Base-by-base conservation (phyloP, 2,329 filamentous ascomycete genomes). In the Epicoccum nigrum region DNA sequence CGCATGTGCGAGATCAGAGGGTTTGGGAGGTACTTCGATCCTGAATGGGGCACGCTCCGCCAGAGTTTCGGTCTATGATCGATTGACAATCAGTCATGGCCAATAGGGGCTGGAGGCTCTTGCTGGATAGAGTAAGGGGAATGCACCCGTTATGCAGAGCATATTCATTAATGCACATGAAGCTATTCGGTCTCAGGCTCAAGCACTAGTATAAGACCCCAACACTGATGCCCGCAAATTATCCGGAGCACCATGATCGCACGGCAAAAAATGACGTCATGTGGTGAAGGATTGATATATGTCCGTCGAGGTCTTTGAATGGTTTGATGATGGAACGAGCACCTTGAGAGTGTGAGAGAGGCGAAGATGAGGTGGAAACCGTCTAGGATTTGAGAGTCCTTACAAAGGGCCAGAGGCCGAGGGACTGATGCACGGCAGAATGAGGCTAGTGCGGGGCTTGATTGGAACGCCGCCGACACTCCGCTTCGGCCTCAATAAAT, bases 1-100 rank as follows among this genome's bases (percentile, higher is more conserved):
- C 53, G 63, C 6, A 64, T 64, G 55, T 60, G 56, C 32, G 63
- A 64, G 44, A 63, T 65, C 20, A 49, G 55, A 23, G 58, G 61
- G 8, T 65, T 65, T 38, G 60, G 61, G 1, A 50, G 54, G 7
- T 64, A 57, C 28, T 65, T 65, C 31, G 61, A 65, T 20, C 45
- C 51, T 8, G 60, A 60, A 20, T 63, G 59, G 59, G 60, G 60
- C 5, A 58, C 45, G 9, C 37, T 63, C 19, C 60, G 54, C 13
- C 37, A 42, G 8, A 47, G 45, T 9, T 54, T 46, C 13, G 54
- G 53, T 4, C 32, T 54, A 7, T 58, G 45, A 55, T 7, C 4
- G 9, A 7, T 38, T 21, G 33, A 25, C 20, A 23, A 3, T 9
- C 20, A 8, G 6, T 25, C 12, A 16, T 11, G 12, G 13, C 19